phyloP scores from a whole-genome alignment of 345 rosid genomes.

The Brassica carinata region DNA sequence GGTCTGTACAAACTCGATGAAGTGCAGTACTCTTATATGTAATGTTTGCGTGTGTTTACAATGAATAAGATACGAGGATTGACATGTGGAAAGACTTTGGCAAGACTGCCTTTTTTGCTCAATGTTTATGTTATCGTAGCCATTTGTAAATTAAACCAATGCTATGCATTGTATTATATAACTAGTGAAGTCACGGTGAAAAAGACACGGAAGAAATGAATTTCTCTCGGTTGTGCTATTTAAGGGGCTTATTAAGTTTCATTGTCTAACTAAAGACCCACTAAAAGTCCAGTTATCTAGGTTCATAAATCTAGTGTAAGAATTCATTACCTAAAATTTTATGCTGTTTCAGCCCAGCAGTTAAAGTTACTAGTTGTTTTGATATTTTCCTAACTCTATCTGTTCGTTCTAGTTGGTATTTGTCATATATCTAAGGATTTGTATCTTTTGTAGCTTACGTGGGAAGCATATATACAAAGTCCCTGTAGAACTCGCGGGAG shows the following conservation, averaged over 20 bases:
- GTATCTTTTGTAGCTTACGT: conserved; percentile 55
- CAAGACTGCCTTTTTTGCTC: conserved; percentile 18
- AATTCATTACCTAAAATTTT: background rate
- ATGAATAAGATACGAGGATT: conserved; percentile 2
- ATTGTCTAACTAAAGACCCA: conserved; percentile 6
- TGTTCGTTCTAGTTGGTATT: conserved; percentile 23
- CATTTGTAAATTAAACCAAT: conserved; percentile 1
- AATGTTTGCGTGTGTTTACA: conserved; percentile 10
- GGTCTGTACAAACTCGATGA: conserved; percentile 20
- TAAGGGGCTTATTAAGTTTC: conserved; percentile 4
- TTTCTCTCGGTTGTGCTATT: conserved; percentile 4
- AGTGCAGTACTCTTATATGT: background rate
- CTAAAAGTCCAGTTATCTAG: conserved; percentile 4
- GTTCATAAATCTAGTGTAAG: conserved; percentile 6
- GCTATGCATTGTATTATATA: background rate
- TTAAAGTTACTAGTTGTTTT: conserved; percentile 17
- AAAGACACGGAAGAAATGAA: background rate
- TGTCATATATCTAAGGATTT: conserved; percentile 20
- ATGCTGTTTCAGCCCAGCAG: conserved; percentile 15
- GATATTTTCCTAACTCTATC: conserved; percentile 14
- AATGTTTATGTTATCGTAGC: conserved; percentile 16
- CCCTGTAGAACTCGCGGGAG: conserved; percentile 71
- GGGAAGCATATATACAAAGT: conserved; percentile 80
- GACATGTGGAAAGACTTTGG: conserved; percentile 1
- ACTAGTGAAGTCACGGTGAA: conserved; percentile 13